Conservation (phyloP, 2,329 filamentous ascomycete genomes). For the Venturia nashicola region DNA sequence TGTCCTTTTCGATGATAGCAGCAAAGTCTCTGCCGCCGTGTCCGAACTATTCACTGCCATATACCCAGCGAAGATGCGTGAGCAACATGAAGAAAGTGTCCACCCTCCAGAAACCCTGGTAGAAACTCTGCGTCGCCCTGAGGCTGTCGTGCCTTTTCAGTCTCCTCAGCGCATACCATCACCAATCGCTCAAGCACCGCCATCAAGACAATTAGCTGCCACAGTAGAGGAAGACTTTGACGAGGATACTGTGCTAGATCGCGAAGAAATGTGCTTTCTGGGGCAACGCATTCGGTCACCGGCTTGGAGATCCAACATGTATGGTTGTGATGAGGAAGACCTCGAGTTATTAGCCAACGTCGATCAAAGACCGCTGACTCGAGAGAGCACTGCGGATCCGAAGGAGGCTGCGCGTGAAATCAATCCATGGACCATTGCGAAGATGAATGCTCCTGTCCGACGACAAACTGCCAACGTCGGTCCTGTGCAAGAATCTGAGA, state of each 20-base stretch:
- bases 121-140: not conserved
- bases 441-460: slow-evolving; percentile 27
- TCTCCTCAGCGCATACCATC: not conserved
- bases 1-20: slow-evolving; percentile 52
- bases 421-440: slow-evolving; percentile 39
- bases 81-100: not conserved
- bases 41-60: slow-evolving; percentile 31
- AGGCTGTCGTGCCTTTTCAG: not conserved
- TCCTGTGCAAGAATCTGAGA: not conserved
- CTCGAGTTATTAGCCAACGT: slow-evolving; percentile 13
- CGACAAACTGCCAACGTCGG: slow-evolving; percentile 2
- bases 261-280: not conserved
- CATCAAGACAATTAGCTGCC: not conserved
- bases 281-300: not conserved
- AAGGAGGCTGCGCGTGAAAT: slow-evolving; percentile 23
- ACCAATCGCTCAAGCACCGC: not conserved
- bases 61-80: slow-evolving; percentile 18
- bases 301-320: slow-evolving; percentile 19
- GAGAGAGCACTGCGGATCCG: slow-evolving; percentile 16
- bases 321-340: slow-evolving; percentile 24
- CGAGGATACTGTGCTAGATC: not conserved
- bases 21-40: slow-evolving; percentile 29
- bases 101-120: not conserved
- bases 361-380: slow-evolving; percentile 12
- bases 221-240: not conserved